phyloP scores from a whole-genome alignment of 2,329 filamentous ascomycete species.

The Neonectria ditissima region DNA sequence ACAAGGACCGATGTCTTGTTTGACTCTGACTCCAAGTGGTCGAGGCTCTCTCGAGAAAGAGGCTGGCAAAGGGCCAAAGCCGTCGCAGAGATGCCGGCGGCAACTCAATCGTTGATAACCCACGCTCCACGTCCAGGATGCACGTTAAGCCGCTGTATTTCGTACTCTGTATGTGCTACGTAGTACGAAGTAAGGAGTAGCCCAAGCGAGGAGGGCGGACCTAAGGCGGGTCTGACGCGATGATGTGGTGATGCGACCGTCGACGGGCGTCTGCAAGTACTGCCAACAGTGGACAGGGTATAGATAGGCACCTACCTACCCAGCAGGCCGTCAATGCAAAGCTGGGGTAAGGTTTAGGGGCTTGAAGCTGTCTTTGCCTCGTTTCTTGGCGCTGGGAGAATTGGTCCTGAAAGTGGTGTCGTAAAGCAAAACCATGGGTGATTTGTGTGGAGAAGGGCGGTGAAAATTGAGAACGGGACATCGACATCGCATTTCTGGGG shows the following conservation, averaged over 20 bases:
- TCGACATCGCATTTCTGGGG: not conserved
- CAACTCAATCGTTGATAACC: conserved; percentile 25
- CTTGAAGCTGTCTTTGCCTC: not conserved
- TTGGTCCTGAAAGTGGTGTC: not conserved
- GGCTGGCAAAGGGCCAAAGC: conserved; percentile 8
- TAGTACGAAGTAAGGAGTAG: not conserved
- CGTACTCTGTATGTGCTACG: no score
- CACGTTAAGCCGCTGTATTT: not conserved
- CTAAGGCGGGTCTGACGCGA: conserved; percentile 11
- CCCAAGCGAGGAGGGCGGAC: conserved; percentile 17
- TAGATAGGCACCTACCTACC: not conserved
- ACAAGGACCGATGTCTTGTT: conserved; percentile 7
- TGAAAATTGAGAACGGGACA: not conserved
- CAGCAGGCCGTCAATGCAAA: conserved; percentile 16
- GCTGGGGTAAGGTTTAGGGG: conserved; percentile 3
- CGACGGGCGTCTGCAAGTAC: not conserved
- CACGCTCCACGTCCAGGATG: conserved; percentile 10
- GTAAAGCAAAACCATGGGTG: not conserved
- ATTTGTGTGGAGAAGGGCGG: not conserved
- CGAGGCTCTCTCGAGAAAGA: conserved; percentile 1
- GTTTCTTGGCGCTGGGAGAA: not conserved
- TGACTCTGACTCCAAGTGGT: no score
- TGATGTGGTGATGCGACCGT: not conserved
- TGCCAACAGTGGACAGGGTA: not conserved
- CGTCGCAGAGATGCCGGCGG: conserved; percentile 29